A percentile compares a stretch with the other conserved stretches of the same genome.
These are phyloP conservation scores for Kluyveromyces sp. DNA, from an alignment of 1,139 yeast species.

Conservation along the genomic window DNA sequence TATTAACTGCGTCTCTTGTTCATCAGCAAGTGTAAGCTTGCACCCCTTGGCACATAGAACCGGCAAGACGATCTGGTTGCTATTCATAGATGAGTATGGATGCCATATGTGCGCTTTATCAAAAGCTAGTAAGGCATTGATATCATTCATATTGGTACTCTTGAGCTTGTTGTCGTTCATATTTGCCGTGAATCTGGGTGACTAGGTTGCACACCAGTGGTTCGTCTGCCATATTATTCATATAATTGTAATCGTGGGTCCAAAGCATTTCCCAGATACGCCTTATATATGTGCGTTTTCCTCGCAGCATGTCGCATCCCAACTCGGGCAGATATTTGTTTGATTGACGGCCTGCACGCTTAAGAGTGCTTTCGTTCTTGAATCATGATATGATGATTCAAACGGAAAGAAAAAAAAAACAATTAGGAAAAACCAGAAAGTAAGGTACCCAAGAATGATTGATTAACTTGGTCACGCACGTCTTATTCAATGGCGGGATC, in stretches of 20 bases:
- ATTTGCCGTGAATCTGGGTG: not conserved
- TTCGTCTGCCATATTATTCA: not conserved
- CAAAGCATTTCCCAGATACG: not conserved
- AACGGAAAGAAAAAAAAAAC: too few species aligned
- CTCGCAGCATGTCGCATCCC: not conserved
- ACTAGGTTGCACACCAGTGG: not conserved
- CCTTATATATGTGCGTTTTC: not conserved
- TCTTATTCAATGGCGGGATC: not conserved
- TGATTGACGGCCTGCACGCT: not conserved
- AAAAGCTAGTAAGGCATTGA: constrained; percentile 14
- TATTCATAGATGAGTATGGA: constrained; percentile 28
- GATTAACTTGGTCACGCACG: not conserved
- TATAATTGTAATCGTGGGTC: not conserved
- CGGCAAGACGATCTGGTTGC: constrained; percentile 27
- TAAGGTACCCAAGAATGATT: too few species aligned
- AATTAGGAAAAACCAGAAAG: not conserved
- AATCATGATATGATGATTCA: not conserved
- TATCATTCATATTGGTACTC: not conserved
- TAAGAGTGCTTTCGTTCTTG: not conserved
- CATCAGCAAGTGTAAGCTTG: constrained; percentile 17
- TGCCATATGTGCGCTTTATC: constrained; percentile 31
- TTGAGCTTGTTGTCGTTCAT: not conserved
- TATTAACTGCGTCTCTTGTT: constrained; percentile 13
- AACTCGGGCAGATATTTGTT: not conserved
- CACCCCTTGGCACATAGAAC: constrained; percentile 27